These are phyloP conservation scores for Rhazya stricta DNA, from an alignment of 257 asterid genomes.

Conservation along the genomic window DNA sequence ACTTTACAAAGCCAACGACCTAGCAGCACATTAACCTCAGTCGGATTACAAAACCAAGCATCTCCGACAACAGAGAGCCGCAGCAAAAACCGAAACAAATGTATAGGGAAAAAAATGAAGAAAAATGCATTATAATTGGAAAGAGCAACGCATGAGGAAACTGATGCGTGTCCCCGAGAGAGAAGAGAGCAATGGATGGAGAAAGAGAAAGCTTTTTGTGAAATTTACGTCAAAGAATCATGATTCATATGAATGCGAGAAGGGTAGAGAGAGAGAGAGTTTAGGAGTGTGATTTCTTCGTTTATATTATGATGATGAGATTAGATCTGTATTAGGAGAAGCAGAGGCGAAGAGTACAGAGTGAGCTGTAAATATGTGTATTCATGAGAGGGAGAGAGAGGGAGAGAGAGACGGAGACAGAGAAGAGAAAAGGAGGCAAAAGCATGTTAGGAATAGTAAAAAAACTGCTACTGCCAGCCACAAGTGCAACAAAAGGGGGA, in stretches of 20 bases:
- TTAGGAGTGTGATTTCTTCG: not conserved
- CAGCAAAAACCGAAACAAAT: too few relatives aligned
- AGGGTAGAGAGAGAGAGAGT: not conserved
- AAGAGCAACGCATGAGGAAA: not conserved
- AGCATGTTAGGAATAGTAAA: not conserved
- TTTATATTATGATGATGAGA: not conserved
- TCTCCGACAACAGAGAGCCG: not conserved
- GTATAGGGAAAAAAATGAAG: not conserved
- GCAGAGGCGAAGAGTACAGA: not conserved
- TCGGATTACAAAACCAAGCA: not conserved
- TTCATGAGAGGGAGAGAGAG: not conserved
- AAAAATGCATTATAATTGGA: not conserved
- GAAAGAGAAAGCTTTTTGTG: not conserved
- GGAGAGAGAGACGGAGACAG: not conserved
- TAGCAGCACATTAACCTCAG: not conserved
- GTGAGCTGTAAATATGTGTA: slow-evolving; percentile 2
- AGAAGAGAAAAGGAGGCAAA: not conserved
- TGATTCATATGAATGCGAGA: slow-evolving; percentile 2
- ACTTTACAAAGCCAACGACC: not conserved
- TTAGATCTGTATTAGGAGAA: slow-evolving; percentile 4
- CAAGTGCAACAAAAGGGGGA: not conserved
- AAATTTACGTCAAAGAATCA: slow-evolving; percentile 10
- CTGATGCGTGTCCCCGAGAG: not conserved
- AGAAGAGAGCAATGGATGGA: not conserved
- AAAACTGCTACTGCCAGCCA: not conserved